phyloP scores from a whole-genome alignment of 2,329 filamentous ascomycete genomes.

The Talaromyces sp. region DNA sequence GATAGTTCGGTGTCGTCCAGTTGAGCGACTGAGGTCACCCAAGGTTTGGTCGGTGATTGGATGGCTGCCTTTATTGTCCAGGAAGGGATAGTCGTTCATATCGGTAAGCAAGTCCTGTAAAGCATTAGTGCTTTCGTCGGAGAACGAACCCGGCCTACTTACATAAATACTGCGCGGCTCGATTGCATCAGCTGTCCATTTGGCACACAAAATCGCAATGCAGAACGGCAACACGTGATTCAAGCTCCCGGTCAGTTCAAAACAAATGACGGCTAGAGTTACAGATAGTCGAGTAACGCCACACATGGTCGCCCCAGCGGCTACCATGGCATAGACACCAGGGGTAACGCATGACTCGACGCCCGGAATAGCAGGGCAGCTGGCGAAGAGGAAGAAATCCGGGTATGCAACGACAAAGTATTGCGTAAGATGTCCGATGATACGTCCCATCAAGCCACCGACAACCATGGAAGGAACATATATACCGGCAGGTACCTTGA shows the following conservation, averaged over 20 bases:
- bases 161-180: conserved; percentile 92
- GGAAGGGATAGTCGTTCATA: conserved; percentile 95
- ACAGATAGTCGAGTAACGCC: conserved; percentile 91
- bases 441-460: conserved; percentile 82
- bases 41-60: conserved; percentile 86
- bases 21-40: conserved; percentile 75
- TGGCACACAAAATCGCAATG: conserved; percentile 85
- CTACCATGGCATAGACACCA: conserved; percentile 93
- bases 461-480: conserved; percentile 99
- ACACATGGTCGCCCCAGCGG: conserved; percentile 95
- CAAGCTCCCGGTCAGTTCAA: conserved; percentile 90
- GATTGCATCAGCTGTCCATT: conserved; percentile 95
- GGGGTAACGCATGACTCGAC: conserved; percentile 86
- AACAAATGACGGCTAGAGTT: conserved; percentile 89
- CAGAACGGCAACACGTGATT: conserved; percentile 96
- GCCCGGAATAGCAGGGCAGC: conserved; percentile 63
- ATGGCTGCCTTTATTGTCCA: conserved; percentile 86
- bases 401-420: conserved; percentile 73
- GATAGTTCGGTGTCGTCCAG: conserved; percentile 73
- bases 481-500: conserved; percentile 94
- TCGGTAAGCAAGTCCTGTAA: conserved; percentile 79
- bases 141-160: conserved; percentile 31
- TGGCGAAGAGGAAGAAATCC: conserved; percentile 66
- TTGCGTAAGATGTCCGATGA: conserved; percentile 81
- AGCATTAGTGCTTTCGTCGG: neutral